These are phyloP conservation scores for Letharia lupina DNA, from an alignment of 495 filamentous ascomycete species.

Conservation along the genomic window DNA sequence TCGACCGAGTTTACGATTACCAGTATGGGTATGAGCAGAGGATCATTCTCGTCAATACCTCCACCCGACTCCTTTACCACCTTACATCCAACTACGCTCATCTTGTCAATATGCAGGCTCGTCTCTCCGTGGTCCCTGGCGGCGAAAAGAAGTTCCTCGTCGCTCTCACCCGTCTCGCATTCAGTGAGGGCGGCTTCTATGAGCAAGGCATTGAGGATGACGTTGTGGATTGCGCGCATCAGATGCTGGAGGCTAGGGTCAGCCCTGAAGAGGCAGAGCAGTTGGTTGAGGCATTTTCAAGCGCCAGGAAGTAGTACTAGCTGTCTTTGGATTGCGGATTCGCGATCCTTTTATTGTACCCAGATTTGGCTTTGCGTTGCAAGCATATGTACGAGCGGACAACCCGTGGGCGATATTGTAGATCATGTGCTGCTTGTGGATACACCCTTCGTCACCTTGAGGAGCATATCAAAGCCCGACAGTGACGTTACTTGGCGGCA, in stretches of 20 bases:
- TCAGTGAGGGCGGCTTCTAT: constrained; percentile 52
- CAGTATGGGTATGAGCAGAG: constrained; percentile 32
- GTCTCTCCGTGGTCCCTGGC: constrained; percentile 48
- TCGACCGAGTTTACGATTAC: constrained; percentile 53
- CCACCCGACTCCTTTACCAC: constrained; percentile 53
- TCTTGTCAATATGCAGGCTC: constrained; percentile 46
- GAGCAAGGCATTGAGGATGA: constrained; percentile 61
- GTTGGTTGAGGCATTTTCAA: constrained; percentile 49
- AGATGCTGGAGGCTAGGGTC: constrained; percentile 54
- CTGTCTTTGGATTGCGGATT: not conserved
- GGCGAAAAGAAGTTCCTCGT: constrained; percentile 59
- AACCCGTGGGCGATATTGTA: not conserved
- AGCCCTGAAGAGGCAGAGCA: constrained; percentile 65
- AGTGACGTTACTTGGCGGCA: not conserved
- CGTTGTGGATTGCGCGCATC: constrained; percentile 55
- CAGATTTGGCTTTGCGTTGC: not conserved
- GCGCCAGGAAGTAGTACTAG: constrained; percentile 23
- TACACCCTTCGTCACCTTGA: not conserved
- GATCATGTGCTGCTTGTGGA: not conserved
- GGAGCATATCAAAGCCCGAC: not conserved
- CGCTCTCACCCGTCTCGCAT: constrained; percentile 57
- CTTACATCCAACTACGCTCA: constrained; percentile 44
- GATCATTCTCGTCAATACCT: constrained; percentile 46
- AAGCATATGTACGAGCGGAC: not conserved
- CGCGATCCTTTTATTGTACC: not conserved